Evolutionary conservation across 2,329 filamentous ascomycete species (phyloP), one percentile per base, ranked within the genome.

Genomic region (Claviceps digitariae): DNA sequence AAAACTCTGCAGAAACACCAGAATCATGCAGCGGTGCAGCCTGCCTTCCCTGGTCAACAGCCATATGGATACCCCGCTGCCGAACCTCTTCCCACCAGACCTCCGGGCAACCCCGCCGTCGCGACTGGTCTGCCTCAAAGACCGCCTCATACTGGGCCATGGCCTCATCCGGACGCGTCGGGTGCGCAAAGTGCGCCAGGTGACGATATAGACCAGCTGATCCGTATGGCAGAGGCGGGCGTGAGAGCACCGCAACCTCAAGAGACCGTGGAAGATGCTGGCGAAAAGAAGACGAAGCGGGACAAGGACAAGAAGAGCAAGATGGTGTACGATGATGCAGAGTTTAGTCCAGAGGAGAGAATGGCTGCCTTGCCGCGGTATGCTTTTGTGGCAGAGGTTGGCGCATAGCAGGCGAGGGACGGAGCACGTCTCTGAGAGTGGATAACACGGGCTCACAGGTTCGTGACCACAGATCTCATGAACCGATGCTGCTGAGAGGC

Each of bases 321-420:
- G 66, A 83, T 95, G 78, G 75, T 95, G 31, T 95, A 93, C 71
- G 83, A 83, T 57, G 87, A 94, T 64, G 82, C 85, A 51, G 83
- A 86, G 55, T 73, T 83, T 63, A 93, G 87, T 62, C 87, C 89
- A 1, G 90, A 96, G 72, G 90, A 95, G 76, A 88, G 84, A 70
- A 90, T 95, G 87, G 85, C 88, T 29, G 71, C 74, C 64, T 72
- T 93, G 72, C 75, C 86, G 56, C 83, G 82, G 68, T 95, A 94
- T 72, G 82, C 83, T 61, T 86, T 80, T 54, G 59, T 57, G 36
- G 60, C 65, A 6, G 58, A 61, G 43, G 59, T 62, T 29, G 62
- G 50, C 20, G 48, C 31, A 2, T 49, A 49, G 34, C n/a, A n/a
- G n/a, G n/a, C n/a, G n/a, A n/a, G n/a, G 17, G 5, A 21, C 27